These are phyloP conservation scores for Spizellomyces punctatus DNA, from an alignment of 192 early-diverging fungal genomes.

Conservation along the genomic window DNA sequence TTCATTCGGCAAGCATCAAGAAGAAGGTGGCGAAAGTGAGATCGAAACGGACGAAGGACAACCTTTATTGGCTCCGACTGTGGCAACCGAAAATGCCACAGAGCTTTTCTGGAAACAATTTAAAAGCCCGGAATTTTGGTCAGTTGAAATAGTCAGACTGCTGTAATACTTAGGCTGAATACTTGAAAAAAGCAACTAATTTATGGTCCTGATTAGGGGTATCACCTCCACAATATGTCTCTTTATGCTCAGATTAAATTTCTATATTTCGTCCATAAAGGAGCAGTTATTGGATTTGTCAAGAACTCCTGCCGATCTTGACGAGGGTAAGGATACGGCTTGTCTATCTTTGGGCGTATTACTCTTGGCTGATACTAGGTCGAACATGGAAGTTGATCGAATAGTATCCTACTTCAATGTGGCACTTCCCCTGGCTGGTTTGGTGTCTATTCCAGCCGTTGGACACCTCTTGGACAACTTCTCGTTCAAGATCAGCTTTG, in stretches of 20 bases:
- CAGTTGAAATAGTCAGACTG: neutral
- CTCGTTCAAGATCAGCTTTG: slow-evolving; percentile 13
- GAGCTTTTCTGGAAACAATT: slow-evolving; percentile 19
- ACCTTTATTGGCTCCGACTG: neutral
- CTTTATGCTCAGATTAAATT: slow-evolving; percentile 23
- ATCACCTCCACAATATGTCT: slow-evolving; percentile 20
- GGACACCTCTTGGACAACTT: slow-evolving; percentile 22
- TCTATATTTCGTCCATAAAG: slow-evolving; percentile 19
- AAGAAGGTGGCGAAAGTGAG: neutral
- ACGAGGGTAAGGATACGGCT: neutral
- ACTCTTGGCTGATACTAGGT: neutral
- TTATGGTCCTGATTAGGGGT: neutral
- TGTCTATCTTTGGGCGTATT: neutral
- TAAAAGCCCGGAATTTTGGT: slow-evolving; percentile 14
- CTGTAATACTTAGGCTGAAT: neutral
- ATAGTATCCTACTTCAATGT: slow-evolving; percentile 23
- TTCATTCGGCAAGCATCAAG: slow-evolving; percentile 16
- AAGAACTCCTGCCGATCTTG: neutral
- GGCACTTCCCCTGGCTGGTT: slow-evolving; percentile 22
- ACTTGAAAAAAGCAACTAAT: no score
- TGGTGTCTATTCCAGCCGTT: slow-evolving; percentile 10
- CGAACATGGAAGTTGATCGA: neutral
- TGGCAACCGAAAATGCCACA: neutral
- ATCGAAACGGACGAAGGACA: no score
- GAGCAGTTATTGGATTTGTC: slow-evolving; percentile 2